Evolutionary conservation across 441 rosid genomes (phyloP).

Genomic region (Syzygium malaccense): DNA sequence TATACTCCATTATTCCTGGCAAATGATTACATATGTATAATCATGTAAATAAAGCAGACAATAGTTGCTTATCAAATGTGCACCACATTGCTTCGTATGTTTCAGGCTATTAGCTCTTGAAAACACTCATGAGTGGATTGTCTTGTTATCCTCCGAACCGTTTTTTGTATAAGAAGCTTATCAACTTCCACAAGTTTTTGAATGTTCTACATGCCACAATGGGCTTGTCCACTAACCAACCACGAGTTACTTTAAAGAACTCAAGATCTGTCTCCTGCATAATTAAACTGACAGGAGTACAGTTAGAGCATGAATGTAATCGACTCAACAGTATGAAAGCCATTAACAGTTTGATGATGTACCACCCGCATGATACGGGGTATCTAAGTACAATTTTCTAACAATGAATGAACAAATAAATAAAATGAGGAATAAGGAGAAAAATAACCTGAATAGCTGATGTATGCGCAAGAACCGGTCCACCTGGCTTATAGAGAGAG

Average conservation of each 20-base stretch:
- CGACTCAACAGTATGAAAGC: neutral
- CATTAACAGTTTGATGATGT: neutral
- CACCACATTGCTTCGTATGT: neutral
- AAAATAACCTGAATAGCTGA: conserved; percentile 59
- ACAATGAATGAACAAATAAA: neutral
- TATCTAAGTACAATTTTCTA: neutral
- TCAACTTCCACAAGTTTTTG: neutral
- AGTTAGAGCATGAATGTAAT: neutral
- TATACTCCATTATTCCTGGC: neutral
- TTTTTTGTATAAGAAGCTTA: neutral
- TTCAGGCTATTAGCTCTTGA: neutral
- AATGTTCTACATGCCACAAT: neutral
- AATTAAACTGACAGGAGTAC: neutral
- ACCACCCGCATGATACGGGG: neutral
- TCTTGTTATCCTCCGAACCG: neutral
- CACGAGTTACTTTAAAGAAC: neutral
- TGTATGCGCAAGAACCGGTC: conserved; percentile 58
- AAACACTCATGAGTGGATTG: neutral
- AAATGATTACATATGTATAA: neutral
- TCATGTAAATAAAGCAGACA: neutral
- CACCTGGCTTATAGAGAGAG: conserved; percentile 85
- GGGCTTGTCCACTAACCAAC: neutral
- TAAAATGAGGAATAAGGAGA: neutral
- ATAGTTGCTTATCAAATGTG: neutral
- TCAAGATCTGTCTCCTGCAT: neutral